Base-by-base conservation (phyloP, 2,329 filamentous ascomycete species). In the Sarocladium brachiariae region DNA sequence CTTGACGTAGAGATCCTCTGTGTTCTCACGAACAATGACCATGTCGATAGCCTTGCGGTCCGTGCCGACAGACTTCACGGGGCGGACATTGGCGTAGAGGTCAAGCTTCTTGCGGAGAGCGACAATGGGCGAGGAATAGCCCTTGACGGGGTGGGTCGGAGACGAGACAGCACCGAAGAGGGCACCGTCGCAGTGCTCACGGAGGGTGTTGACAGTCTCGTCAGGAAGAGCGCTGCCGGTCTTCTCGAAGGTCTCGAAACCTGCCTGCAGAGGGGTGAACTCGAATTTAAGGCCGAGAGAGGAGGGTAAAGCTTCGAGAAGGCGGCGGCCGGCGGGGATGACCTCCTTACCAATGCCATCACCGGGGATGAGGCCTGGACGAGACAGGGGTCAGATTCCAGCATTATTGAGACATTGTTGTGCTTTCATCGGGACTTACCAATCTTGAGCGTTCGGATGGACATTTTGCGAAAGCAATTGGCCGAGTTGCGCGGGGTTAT, bases 291-390 rank as follows among this genome's bases (percentile, higher is more conserved):
- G 81, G 63, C 87, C 86, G 45, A 96, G 75, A n/a, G 88, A 93
- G n/a, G 85, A 71, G 30, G 92, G 91, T 2, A 99, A 85, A 48
- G 93, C 87, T 75, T 99, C 92, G 64, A 99, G 87, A 60, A 97
- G 77, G 57, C 87, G 86, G 62, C 89, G 88, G 49, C 92, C 93
- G 50, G 93, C 87, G 58, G 93, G 93, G 70, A 99, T 97, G 68
- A 99, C 93, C 74, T 99, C 93, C 67, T 89, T 89, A 72, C 93
- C 93, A 72, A 99, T 99, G 71, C 93, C 93, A 73, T 99, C 93
- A 65, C 93, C 93, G 62, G 93, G 88, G 67, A 99, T 97, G 62
- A 97, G 87, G 68, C 91, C 91, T 95, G 13, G 27, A 30, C 7
- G 27, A 30, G 27, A 13, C 7, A 30, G 27, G 24, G 2, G 46